A percentile compares a stretch with the other conserved stretches of the same genome.
Evolutionary conservation across 192 early-diverging fungal genomes (phyloP).

Genomic region (Backusella mclennaniae): DNA sequence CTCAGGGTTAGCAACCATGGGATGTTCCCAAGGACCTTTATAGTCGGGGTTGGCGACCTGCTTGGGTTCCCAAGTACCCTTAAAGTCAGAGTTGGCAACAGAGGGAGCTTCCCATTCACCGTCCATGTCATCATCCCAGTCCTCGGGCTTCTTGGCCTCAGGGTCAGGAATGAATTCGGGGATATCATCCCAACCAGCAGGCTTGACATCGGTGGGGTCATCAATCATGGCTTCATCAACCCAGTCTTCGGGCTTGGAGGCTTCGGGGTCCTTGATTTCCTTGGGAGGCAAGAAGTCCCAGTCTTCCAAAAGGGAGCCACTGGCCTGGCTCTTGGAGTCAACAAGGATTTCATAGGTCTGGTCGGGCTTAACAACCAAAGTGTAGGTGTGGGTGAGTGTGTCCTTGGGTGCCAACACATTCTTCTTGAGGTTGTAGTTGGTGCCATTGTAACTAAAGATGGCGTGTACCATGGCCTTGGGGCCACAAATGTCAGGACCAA

Average conservation of each 20-base stretch:
- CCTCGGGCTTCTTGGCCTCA: conserved; percentile 81
- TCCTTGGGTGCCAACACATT: conserved; percentile 69
- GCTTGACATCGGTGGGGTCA: conserved; percentile 74
- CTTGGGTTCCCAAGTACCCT: conserved; percentile 81
- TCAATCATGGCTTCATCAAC: conserved; percentile 69
- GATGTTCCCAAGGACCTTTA: conserved; percentile 91
- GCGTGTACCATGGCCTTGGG: conserved; percentile 88
- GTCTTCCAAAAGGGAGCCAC: conserved; percentile 77
- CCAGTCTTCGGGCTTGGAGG: conserved; percentile 92
- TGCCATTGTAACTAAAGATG: conserved; percentile 94
- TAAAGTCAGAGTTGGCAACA: conserved; percentile 84
- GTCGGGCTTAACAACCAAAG: conserved; percentile 76
- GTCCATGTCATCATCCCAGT: conserved; percentile 96
- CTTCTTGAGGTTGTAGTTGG: conserved; percentile 81
- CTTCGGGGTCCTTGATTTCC: conserved; percentile 77
- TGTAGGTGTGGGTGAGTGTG: conserved; percentile 86
- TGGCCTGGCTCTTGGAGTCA: conserved; percentile 76
- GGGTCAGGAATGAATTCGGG: conserved; percentile 83
- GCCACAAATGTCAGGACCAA: conserved; percentile 95
- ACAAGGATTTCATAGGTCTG: conserved; percentile 75
- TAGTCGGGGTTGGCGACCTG: conserved; percentile 88
- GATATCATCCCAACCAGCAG: conserved; percentile 68
- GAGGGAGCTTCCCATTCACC: conserved; percentile 94
- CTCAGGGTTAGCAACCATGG: conserved; percentile 88
- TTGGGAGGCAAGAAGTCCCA: conserved; percentile 79